phyloP scores from a whole-genome alignment of 2,329 filamentous ascomycete species.

The Alternaria novae-zelandiae region DNA sequence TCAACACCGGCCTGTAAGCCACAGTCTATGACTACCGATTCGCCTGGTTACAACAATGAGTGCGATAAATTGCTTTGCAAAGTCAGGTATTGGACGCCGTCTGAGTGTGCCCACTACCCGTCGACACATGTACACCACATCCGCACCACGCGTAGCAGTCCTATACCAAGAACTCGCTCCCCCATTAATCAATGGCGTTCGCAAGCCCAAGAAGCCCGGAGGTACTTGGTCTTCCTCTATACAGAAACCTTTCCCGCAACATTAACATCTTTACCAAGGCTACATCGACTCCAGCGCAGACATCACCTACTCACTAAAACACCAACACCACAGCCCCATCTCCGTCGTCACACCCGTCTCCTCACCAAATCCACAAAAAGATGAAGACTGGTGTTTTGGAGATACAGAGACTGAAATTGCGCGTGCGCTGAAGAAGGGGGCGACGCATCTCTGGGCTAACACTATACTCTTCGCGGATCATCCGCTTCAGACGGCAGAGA shows the following conservation, averaged over 20 bases:
- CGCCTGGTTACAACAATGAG: too few species aligned
- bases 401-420: fast-evolving
- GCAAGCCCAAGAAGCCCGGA: not conserved
- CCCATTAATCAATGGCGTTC: not conserved
- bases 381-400: not conserved
- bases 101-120: fast-evolving
- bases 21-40: too few species aligned
- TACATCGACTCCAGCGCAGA: not conserved
- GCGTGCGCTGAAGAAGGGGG: not conserved
- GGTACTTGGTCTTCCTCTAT: too few species aligned
- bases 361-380: fast-evolving
- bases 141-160: not conserved
- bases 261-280: not conserved
- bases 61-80: fast-evolving
- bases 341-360: not conserved
- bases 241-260: too few species aligned
- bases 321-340: not conserved
- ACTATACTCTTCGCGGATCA: not conserved
- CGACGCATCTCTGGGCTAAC: not conserved
- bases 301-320: not conserved
- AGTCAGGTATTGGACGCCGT: fast-evolving
- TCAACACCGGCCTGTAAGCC: too few species aligned
- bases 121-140: not conserved
- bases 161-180: not conserved
- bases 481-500: not conserved